Evolutionary conservation across 192 early-diverging fungal species (phyloP).

Genomic region (Piromyces finnis): DNA sequence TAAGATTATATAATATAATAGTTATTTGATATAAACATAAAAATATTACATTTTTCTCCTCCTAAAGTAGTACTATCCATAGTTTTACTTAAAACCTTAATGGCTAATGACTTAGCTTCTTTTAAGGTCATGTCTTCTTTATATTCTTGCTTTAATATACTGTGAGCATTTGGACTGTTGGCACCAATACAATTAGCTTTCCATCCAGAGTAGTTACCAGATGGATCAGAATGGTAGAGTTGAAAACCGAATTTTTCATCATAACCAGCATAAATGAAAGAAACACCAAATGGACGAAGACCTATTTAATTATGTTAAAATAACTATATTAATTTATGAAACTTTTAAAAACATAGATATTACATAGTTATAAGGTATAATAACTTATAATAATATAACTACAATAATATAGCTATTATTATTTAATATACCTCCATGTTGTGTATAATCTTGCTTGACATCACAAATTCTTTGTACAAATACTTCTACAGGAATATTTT

Average conservation of each 20-base stretch:
- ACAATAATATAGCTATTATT: too few relatives aligned
- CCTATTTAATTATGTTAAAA: conserved; percentile 11
- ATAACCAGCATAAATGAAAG: conserved; percentile 91
- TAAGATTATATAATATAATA: neutral
- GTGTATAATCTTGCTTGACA: conserved; percentile 97
- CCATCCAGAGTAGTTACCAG: conserved; percentile 98
- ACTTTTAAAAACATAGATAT: too few relatives aligned
- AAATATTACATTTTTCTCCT: conserved; percentile 69
- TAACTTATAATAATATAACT: too few relatives aligned
- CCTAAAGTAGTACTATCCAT: conserved; percentile 86
- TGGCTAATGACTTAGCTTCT: conserved; percentile 77
- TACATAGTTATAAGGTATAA: too few relatives aligned
- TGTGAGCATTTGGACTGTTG: conserved; percentile 76
- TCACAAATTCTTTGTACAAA: conserved; percentile 90
- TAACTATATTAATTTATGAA: neutral
- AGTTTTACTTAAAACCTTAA: conserved; percentile 90
- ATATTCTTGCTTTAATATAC: conserved; percentile 92
- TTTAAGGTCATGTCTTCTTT: conserved; percentile 69
- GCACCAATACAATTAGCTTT: conserved; percentile 96
- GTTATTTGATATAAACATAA: too few relatives aligned
- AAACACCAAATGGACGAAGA: conserved; percentile 95
- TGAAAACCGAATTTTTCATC: conserved; percentile 84
- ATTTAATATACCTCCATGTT: conserved; percentile 53
- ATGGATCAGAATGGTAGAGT: conserved; percentile 95
- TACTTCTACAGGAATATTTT: conserved; percentile 85